Conservation (phyloP, 2,329 filamentous ascomycete species). For the Gliomastix tumulicola region DNA sequence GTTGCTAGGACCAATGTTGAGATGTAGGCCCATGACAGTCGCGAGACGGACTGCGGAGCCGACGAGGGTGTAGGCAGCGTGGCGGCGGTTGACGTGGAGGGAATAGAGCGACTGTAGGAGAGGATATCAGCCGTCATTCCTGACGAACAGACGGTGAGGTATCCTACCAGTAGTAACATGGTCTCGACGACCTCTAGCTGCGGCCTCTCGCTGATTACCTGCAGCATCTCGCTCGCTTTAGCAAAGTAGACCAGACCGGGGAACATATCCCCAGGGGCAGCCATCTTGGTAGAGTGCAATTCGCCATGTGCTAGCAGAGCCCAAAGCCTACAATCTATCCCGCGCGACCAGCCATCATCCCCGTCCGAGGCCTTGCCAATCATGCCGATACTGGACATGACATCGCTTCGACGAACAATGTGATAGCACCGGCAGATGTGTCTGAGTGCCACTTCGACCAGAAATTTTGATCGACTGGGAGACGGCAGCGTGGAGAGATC, state of each 20-base stretch:
- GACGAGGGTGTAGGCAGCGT: conserved; percentile 33
- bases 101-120: conserved; percentile 32
- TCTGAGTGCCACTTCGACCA: conserved; percentile 28
- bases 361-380: conserved; percentile 28
- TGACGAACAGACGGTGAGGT: not conserved
- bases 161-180: conserved; percentile 31
- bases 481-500: conserved; percentile 12
- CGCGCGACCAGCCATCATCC: conserved; percentile 20
- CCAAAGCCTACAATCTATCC: conserved; percentile 25
- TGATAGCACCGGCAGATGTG: conserved; percentile 30
- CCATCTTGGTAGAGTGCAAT: conserved; percentile 29
- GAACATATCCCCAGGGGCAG: conserved; percentile 23
- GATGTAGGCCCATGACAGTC: conserved; percentile 17
- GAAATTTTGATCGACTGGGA: conserved; percentile 8
- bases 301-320: conserved; percentile 38
- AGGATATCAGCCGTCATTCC: not conserved
- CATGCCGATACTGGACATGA: too few relatives aligned
- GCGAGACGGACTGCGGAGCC: conserved; percentile 35
- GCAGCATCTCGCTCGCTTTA: conserved; percentile 26
- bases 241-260: conserved; percentile 36
- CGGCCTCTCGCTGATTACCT: conserved; percentile 32
- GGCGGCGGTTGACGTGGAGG: conserved; percentile 32
- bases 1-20: conserved; percentile 19
- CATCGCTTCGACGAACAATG: conserved; percentile 28
- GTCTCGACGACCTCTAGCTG: conserved; percentile 34